Conservation (phyloP, 192 early-diverging fungal genomes). For the Backusella sp. region DNA sequence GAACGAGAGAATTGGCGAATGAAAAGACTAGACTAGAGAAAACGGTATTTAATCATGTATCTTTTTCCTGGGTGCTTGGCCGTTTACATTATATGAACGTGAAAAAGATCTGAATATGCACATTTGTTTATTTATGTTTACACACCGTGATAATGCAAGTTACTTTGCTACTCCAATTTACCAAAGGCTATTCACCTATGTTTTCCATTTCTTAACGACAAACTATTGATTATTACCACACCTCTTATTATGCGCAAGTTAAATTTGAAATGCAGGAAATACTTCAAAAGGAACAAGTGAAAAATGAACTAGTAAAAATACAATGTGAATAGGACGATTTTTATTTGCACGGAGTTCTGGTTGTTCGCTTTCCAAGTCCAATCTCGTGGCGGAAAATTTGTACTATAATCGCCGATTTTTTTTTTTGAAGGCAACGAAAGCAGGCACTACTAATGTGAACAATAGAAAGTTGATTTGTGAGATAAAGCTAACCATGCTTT, state of each 20-base stretch:
- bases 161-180: background rate
- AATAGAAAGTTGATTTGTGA: background rate
- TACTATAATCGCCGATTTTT: background rate
- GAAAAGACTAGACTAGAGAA: no score
- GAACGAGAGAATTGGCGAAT: background rate
- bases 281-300: background rate
- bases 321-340: background rate
- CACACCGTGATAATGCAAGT: background rate
- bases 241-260: background rate
- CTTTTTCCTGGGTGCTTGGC: background rate
- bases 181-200: no score
- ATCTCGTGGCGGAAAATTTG: background rate
- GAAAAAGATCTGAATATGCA: background rate
- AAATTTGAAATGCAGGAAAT: background rate
- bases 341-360: slow-evolving; percentile 6
- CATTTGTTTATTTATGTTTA: background rate
- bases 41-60: background rate
- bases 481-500: background rate
- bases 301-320: background rate
- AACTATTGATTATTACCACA: background rate
- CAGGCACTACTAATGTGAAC: background rate
- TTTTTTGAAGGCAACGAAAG: background rate
- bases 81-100: background rate
- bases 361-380: background rate
- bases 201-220: background rate